These are phyloP conservation scores for Oryza meridionalis DNA, from an alignment of 176 grass and related monocot species.

Conservation along the genomic window DNA sequence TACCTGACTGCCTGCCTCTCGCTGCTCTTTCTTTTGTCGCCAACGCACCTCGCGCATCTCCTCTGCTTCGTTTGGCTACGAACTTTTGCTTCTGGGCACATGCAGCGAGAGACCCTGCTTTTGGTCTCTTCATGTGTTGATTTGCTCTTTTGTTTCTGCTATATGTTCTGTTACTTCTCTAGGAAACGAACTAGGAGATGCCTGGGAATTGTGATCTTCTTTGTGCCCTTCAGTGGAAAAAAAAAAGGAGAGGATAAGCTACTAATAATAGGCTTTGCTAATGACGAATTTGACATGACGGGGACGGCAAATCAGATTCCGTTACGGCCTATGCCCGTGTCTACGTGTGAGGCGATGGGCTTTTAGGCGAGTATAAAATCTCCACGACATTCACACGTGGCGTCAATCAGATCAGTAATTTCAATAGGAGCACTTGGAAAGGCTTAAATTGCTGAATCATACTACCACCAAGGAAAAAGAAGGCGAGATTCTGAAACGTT, in stretches of 20 bases:
- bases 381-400: slow-evolving; percentile 29
- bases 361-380: slow-evolving; percentile 27
- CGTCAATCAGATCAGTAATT: neutral
- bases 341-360: neutral
- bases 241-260: neutral
- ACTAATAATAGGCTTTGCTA: neutral
- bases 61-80: neutral
- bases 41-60: neutral
- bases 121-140: neutral
- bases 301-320: neutral
- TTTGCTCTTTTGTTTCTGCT: neutral
- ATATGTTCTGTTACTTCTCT: neutral
- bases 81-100: slow-evolving; percentile 27
- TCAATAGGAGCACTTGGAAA: neutral
- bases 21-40: neutral
- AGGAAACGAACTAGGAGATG: neutral
- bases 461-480: slow-evolving; percentile 26
- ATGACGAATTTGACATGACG: neutral
- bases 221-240: neutral
- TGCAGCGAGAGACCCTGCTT: neutral
- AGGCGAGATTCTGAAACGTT: slow-evolving; percentile 16
- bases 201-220: neutral
- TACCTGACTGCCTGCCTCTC: neutral
- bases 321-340: neutral
- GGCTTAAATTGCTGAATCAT: neutral